Evolutionary conservation across 139 green algal species (phyloP), one percentile per base, ranked within the genome.

Genomic region (Parachlorella kessleri): DNA sequence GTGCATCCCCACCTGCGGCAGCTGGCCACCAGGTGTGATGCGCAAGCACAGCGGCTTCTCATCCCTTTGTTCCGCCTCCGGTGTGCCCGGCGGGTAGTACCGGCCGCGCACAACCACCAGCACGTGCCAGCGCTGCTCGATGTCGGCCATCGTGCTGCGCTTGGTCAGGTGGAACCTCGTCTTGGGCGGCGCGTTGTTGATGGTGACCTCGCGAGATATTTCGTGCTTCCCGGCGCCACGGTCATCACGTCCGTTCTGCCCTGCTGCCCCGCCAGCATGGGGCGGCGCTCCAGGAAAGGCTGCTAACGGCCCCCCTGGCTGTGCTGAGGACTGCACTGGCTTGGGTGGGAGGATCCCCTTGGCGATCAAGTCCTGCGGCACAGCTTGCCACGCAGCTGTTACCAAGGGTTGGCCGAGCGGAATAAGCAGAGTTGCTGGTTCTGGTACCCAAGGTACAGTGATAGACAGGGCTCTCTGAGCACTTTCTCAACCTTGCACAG

Each of bases 61-160:
- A 0, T 72, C 66, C 3, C 55, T 54, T 1, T 41, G 67, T 30
- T 81, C 69, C 1, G 72, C 42, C 14, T 81, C 76, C 24, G 35
- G 66, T 21, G n/a, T 55, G 30, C 70, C 77, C 3, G 69, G 77
- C 2, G 77, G 55, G 69, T 66, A 77, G 77, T 82, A 77, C 55
- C 70, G 69, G 38, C 77, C 70, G 6, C 68, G 35, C 26, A 55
- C 70, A n/a, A 66, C 39, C 38, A 77, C 55, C 37, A 26, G 37
- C 39, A 82, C 77, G 21, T 40, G 32, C 77, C 77, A 82, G 54
- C 73, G 73, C 4, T 23, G 7, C 55, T 82, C 77, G 32, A 82
- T 64, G 53, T 72, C 69, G 33, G 53, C 38, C 33, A 76, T 69
- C 6, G 40, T 73, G 70, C 39, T 72, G 40, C 70, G 69, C 55